These are phyloP conservation scores for Xerocomus nothofagi DNA, from an alignment of 1,284 basidiomycete species.

Conservation along the genomic window DNA sequence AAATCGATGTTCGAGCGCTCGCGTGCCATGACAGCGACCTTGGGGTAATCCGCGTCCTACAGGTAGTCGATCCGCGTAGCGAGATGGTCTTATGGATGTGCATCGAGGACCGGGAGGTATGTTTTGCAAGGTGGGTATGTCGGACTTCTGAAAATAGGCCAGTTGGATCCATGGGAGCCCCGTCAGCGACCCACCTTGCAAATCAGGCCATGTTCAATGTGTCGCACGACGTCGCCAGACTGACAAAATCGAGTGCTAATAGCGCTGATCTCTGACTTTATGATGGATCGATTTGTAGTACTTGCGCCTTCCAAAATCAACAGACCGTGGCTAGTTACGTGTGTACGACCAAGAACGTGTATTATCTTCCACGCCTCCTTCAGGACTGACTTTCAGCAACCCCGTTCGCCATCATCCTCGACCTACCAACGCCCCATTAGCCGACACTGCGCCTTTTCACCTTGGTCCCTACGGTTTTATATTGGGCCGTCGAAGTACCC, in stretches of 20 bases:
- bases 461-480: no score
- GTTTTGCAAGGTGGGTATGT: not conserved
- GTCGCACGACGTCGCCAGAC: not conserved
- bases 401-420: no score
- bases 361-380: no score
- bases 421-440: no score
- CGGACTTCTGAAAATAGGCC: not conserved
- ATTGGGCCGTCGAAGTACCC: no score
- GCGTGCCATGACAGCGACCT: not conserved
- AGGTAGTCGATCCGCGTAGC: not conserved
- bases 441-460: no score
- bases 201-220: not conserved
- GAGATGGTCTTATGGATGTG: not conserved
- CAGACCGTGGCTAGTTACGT: no score
- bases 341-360: no score
- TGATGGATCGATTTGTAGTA: not conserved
- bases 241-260: not conserved
- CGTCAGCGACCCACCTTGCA: not conserved
- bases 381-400: no score
- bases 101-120: not conserved
- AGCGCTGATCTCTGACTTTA: no score
- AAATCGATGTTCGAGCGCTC: not conserved
- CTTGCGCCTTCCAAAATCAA: not conserved
- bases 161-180: not conserved
- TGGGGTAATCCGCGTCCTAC: not conserved